Percentiles rank a stretch among this genome's conserved stretches.
phyloP scores from a whole-genome alignment of 192 early-diverging fungal genomes.

The Rhizophagus clarus region DNA sequence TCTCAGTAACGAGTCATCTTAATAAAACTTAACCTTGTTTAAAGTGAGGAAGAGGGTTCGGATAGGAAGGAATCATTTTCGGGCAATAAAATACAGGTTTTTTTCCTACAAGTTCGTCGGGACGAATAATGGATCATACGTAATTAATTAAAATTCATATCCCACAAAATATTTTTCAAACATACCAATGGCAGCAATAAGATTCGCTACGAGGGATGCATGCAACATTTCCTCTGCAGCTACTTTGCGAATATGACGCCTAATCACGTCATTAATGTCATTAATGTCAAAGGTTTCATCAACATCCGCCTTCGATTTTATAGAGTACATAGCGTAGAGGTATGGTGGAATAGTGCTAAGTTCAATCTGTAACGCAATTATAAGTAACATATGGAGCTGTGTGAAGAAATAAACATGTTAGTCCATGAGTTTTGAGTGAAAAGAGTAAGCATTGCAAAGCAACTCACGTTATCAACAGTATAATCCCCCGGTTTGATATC shows the following conservation, averaged over 20 bases:
- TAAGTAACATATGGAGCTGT: slow-evolving; percentile 6
- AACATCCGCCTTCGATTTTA: not conserved
- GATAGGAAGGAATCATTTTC: slow-evolving; percentile 23
- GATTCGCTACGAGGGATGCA: slow-evolving; percentile 25
- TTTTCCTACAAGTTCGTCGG: not conserved
- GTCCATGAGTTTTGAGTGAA: not conserved
- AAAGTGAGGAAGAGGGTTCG: slow-evolving; percentile 27
- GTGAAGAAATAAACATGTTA: not conserved
- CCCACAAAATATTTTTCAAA: not conserved
- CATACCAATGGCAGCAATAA: slow-evolving; percentile 28
- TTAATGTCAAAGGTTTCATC: too few species aligned
- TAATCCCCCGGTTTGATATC: not conserved
- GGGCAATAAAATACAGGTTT: slow-evolving; percentile 26
- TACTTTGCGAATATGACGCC: not conserved
- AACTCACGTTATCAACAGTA: slow-evolving; percentile 4
- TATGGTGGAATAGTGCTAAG: slow-evolving; percentile 29
- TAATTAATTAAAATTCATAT: too few species aligned
- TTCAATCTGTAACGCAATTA: slow-evolving; percentile 14
- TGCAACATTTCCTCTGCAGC: slow-evolving; percentile 27
- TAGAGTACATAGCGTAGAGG: slow-evolving; percentile 25
- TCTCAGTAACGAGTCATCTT: not conserved
- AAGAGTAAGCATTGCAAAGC: not conserved
- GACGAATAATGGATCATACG: not conserved
- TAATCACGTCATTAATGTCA: slow-evolving; percentile 2
- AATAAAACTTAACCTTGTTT: slow-evolving; percentile 5